These are phyloP conservation scores for Parascedosporium putredinis DNA, from an alignment of 2,329 filamentous ascomycete species.

Conservation along the genomic window DNA sequence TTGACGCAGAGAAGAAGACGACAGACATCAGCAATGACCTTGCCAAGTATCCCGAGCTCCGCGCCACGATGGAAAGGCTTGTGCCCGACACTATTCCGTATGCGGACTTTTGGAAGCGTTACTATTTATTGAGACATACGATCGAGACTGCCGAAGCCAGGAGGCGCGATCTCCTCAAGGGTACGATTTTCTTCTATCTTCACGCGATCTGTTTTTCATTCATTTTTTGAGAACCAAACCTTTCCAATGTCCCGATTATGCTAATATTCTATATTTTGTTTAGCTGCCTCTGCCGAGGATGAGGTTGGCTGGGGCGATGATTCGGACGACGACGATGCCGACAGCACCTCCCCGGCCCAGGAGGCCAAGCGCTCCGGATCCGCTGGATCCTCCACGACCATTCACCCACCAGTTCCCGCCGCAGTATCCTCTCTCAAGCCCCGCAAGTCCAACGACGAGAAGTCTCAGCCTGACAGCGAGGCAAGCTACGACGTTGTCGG, in stretches of 20 bases:
- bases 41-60: constrained; percentile 75
- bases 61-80: constrained; percentile 84
- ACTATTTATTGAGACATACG: constrained; percentile 88
- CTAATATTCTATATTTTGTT: neutral
- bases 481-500: constrained; percentile 92
- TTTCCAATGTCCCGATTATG: constrained; percentile 11
- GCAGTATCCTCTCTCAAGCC: constrained; percentile 41
- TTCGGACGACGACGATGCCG: constrained; percentile 39
- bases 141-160: constrained; percentile 88
- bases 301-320: constrained; percentile 67
- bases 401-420: constrained; percentile 34
- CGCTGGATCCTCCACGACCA: constrained; percentile 47
- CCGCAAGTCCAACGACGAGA: constrained; percentile 71
- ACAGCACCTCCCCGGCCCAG: constrained; percentile 5
- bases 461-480: constrained; percentile 86
- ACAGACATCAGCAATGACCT: constrained; percentile 72
- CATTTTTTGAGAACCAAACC: constrained; percentile 5
- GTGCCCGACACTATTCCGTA: constrained; percentile 94
- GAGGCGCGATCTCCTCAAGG: constrained; percentile 81
- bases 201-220: no score
- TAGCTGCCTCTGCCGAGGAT: constrained; percentile 60
- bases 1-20: constrained; percentile 77
- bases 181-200: constrained; percentile 35
- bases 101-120: constrained; percentile 80
- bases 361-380: constrained; percentile 34